These are phyloP conservation scores for Gentiana dahurica DNA, from an alignment of 257 asterid genomes.

Conservation along the genomic window DNA sequence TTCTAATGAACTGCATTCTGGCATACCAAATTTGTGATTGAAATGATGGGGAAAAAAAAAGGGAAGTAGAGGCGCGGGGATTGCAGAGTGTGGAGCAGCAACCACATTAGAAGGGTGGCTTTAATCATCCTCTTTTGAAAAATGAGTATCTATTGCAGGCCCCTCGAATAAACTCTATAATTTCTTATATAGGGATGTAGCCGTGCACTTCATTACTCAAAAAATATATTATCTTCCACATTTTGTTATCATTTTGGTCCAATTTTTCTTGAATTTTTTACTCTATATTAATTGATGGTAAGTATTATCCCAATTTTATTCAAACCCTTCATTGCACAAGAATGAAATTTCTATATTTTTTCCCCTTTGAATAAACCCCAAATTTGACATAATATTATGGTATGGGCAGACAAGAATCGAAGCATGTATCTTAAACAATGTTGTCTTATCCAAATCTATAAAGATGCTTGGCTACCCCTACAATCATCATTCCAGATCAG, in stretches of 20 bases:
- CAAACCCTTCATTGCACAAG: not conserved
- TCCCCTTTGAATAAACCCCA: slow-evolving; percentile 2
- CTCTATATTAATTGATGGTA: not conserved
- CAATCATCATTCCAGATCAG: no score
- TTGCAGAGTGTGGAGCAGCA: not conserved
- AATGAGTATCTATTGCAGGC: slow-evolving; percentile 16
- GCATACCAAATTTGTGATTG: no score
- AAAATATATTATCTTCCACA: slow-evolving; percentile 3
- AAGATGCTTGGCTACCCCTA: no score
- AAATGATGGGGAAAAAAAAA: not conserved
- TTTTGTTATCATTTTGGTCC: not conserved
- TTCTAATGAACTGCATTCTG: no score
- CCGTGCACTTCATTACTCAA: slow-evolving; percentile 6
- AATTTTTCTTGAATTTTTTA: not conserved
- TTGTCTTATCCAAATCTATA: no score
- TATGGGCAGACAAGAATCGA: not conserved
- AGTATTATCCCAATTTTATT: not conserved
- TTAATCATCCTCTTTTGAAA: slow-evolving; percentile 4
- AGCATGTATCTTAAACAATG: no score
- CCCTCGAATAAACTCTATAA: slow-evolving; percentile 14
- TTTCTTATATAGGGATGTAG: slow-evolving; percentile 4
- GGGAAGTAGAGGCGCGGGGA: not conserved
- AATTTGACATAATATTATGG: not conserved
- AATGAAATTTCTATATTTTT: slow-evolving; percentile 4
- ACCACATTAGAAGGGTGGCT: not conserved